Evolutionary conservation across 2,329 filamentous ascomycete species (phyloP).

Genomic region (Exophiala oligosperma): DNA sequence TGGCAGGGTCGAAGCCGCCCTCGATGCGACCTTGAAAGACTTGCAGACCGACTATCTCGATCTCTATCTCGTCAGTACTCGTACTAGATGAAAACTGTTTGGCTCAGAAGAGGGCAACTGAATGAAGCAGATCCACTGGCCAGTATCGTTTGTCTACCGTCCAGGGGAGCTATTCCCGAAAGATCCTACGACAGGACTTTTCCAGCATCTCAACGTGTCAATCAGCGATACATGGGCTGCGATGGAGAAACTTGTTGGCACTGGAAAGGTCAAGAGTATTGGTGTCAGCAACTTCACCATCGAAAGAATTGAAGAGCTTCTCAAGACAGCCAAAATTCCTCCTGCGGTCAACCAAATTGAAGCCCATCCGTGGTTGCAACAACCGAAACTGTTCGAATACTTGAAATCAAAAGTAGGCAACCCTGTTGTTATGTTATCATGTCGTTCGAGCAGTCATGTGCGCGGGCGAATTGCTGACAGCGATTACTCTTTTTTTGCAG

Average conservation of each 20-base stretch:
- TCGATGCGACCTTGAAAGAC: conserved; percentile 61
- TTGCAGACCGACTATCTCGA: conserved; percentile 68
- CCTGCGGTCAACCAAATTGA: conserved; percentile 54
- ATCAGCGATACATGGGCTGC: conserved; percentile 42
- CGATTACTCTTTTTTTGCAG: too few species aligned
- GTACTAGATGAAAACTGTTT: conserved; percentile 40
- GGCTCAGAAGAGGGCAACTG: conserved; percentile 22
- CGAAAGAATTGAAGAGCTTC: conserved; percentile 47
- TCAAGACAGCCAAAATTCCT: conserved; percentile 45
- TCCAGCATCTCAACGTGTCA: too few species aligned
- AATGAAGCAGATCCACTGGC: neutral
- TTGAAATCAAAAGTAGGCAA: neutral
- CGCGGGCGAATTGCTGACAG: too few species aligned
- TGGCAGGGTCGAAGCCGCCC: conserved; percentile 58
- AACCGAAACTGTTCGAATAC: conserved; percentile 72
- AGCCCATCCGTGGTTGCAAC: conserved; percentile 54
- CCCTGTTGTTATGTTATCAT: too few species aligned
- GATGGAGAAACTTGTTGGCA: conserved; percentile 43
- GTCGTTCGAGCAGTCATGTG: too few species aligned
- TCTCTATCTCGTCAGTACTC: conserved; percentile 67
- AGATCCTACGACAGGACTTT: conserved; percentile 42
- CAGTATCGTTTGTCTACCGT: conserved; percentile 29
- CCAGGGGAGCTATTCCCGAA: conserved; percentile 38
- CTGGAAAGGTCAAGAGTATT: conserved; percentile 49
- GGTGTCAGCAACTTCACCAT: conserved; percentile 54